A percentile compares a stretch with the other conserved stretches of the same genome.
These are phyloP conservation scores for Xylaria palmicola DNA, from an alignment of 495 filamentous ascomycete genomes.

Conservation along the genomic window DNA sequence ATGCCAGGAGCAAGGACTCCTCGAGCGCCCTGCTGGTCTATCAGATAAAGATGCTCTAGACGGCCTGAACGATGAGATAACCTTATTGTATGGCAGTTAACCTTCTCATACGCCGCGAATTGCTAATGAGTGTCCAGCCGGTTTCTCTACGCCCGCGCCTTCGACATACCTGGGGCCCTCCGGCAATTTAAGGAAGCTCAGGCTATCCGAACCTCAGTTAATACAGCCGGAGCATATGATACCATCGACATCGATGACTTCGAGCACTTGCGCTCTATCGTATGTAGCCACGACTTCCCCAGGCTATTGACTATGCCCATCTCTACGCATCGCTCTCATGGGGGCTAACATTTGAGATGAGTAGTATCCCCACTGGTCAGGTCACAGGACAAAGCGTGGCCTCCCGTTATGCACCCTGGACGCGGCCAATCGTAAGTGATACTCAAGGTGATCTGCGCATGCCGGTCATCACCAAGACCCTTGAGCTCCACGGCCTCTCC, in stretches of 20 bases:
- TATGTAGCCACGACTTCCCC: background rate
- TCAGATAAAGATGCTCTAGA: background rate
- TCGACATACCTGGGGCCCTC: slow-evolving; percentile 1
- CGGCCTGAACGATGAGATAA: slow-evolving; percentile 3
- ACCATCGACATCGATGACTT: slow-evolving; percentile 11
- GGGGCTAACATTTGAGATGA: background rate
- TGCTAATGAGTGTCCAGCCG: background rate
- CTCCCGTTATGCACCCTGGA: slow-evolving; percentile 9
- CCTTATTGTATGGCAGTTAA: background rate
- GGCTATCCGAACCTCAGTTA: background rate
- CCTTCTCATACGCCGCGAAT: background rate
- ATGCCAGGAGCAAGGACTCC: slow-evolving; percentile 5
- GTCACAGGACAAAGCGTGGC: slow-evolving; percentile 2
- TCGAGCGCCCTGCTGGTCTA: slow-evolving; percentile 1
- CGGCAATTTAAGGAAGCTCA: slow-evolving; percentile 9
- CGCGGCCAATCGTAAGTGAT: background rate
- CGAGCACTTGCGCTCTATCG: slow-evolving; percentile 3
- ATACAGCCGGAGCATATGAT: background rate
- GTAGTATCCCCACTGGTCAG: slow-evolving; percentile 12
- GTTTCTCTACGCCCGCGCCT: slow-evolving; percentile 7
- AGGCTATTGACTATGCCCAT: background rate
- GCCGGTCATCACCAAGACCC: background rate
- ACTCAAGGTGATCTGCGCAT: background rate
- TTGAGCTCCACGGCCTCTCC: background rate
- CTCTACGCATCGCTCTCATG: background rate